These are phyloP conservation scores for Gloeostereum incarnatum DNA, from an alignment of 768 basidiomycete genomes.

Conservation along the genomic window DNA sequence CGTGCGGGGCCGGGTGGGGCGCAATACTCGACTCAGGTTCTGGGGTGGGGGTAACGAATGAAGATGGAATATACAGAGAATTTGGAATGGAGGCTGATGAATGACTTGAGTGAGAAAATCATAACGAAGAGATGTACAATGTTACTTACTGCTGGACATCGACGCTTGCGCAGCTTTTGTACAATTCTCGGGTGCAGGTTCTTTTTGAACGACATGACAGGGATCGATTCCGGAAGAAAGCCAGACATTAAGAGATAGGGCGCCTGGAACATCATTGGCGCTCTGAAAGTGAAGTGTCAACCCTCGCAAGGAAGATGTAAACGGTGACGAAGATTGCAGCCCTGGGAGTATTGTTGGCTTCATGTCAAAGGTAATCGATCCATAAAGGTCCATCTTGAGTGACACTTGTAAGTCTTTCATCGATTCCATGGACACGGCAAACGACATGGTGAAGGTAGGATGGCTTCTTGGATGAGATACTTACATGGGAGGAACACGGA, in stretches of 20 bases:
- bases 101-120: neutral
- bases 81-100: neutral
- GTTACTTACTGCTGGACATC: neutral
- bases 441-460: neutral
- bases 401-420: neutral
- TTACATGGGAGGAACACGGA: too few species aligned
- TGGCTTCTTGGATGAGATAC: too few species aligned
- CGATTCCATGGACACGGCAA: neutral
- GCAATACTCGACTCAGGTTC: too few species aligned
- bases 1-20: too few species aligned
- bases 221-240: neutral
- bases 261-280: neutral
- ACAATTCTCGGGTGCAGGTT: neutral
- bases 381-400: neutral
- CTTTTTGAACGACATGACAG: neutral
- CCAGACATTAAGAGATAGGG: neutral
- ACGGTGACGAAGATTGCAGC: neutral
- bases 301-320: neutral
- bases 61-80: neutral
- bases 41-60: too few species aligned
- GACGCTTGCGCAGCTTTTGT: neutral
- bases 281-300: neutral
- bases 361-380: neutral
- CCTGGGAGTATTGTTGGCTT: neutral
- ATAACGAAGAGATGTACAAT: neutral